Percentiles rank a stretch among this genome's conserved stretches.
Evolutionary conservation across 768 basidiomycete species (phyloP).

Genomic region (Tremella fuciformis): DNA sequence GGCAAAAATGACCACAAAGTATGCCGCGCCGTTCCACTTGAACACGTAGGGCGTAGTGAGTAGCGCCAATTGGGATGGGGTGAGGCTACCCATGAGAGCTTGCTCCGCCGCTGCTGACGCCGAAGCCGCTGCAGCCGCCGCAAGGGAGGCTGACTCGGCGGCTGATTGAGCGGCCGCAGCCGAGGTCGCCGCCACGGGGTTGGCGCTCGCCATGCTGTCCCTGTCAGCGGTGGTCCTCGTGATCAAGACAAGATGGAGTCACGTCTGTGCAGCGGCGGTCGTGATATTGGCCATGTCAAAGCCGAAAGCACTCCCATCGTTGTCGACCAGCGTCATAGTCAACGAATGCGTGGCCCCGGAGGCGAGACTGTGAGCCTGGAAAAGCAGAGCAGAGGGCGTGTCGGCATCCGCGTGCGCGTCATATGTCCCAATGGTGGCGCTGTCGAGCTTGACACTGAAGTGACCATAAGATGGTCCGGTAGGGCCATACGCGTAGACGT

Average conservation of each 20-base stretch:
- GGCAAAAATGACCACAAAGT: slow-evolving; percentile 28
- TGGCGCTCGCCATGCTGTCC: not conserved
- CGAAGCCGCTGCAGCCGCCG: not conserved
- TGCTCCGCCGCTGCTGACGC: not conserved
- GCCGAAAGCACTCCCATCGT: slow-evolving; percentile 17
- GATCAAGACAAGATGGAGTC: not conserved
- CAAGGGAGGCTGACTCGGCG: not conserved
- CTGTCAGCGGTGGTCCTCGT: not conserved
- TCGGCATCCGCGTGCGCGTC: slow-evolving; percentile 8
- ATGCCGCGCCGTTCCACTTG: slow-evolving; percentile 26
- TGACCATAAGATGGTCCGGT: slow-evolving; percentile 23
- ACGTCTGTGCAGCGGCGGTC: slow-evolving; percentile 2
- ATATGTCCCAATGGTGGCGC: slow-evolving; percentile 13
- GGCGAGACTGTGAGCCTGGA: slow-evolving; percentile 22
- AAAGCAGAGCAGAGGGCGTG: slow-evolving; percentile 17
- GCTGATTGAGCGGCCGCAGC: not conserved
- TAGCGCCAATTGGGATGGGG: slow-evolving; percentile 12
- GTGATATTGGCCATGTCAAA: slow-evolving; percentile 31
- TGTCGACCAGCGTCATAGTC: slow-evolving; percentile 17
- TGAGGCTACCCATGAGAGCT: slow-evolving; percentile 10
- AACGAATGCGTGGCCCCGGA: slow-evolving; percentile 18
- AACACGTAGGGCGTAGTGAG: slow-evolving; percentile 18
- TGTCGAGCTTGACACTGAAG: slow-evolving; percentile 24
- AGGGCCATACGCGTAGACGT: slow-evolving; percentile 32
- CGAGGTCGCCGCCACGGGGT: not conserved